These are phyloP conservation scores for Hippophae tibetana DNA, from an alignment of 306 rosid species.

Conservation along the genomic window DNA sequence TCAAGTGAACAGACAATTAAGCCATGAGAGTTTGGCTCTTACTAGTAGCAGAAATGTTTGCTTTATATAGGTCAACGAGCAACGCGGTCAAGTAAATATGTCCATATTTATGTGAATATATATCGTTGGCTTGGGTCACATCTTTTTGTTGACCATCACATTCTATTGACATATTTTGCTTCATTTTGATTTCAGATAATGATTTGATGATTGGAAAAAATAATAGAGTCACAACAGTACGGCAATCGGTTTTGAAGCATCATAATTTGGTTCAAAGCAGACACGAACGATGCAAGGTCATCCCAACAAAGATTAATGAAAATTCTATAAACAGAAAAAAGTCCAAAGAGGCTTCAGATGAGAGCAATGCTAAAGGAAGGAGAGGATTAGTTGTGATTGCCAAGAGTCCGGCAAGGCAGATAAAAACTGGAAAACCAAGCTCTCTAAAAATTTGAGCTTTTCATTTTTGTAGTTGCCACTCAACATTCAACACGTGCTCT, in stretches of 20 bases:
- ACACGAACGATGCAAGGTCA: slow-evolving; percentile 33
- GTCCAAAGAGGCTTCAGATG: slow-evolving; percentile 22
- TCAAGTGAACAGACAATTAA: too few relatives aligned
- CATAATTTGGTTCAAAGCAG: slow-evolving; percentile 26
- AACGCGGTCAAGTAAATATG: too few relatives aligned
- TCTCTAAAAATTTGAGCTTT: slow-evolving; percentile 14
- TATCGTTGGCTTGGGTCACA: too few relatives aligned
- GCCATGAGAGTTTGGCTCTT: too few relatives aligned
- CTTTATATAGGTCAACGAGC: too few relatives aligned
- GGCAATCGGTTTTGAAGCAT: slow-evolving; percentile 31
- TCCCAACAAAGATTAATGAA: slow-evolving; percentile 21
- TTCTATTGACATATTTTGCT: too few relatives aligned
- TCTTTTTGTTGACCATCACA: too few relatives aligned
- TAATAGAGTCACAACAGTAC: slow-evolving; percentile 28
- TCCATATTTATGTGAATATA: too few relatives aligned
- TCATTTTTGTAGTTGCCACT: not conserved
- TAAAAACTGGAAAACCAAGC: slow-evolving; percentile 25
- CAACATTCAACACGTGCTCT: not conserved
- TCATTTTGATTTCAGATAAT: slow-evolving; percentile 36
- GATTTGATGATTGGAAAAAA: slow-evolving; percentile 39
- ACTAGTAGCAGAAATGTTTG: too few relatives aligned
- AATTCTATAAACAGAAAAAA: slow-evolving; percentile 22
- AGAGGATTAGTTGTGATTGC: slow-evolving; percentile 20
- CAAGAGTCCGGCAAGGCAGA: slow-evolving; percentile 26
- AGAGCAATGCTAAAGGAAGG: slow-evolving; percentile 14